Base-by-base conservation (phyloP, 163 green algal species). In the Coccomyxa subellipsoidea region DNA sequence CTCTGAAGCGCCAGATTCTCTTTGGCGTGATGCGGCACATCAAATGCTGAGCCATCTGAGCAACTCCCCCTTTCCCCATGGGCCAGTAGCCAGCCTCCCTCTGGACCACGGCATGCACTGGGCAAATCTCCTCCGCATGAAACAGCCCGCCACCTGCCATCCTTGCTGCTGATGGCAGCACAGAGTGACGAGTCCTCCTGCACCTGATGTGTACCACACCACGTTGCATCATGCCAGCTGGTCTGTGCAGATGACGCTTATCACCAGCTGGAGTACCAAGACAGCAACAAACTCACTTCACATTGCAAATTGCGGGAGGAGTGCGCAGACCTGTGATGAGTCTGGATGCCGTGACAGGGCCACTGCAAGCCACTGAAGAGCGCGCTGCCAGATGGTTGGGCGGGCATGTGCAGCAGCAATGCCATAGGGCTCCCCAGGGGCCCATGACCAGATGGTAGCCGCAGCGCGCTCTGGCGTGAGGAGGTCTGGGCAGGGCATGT, bases 401-500 rank as follows among this genome's bases (percentile, higher is more conserved):
- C 1, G 4, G 15, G 47, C 47, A 59, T 12, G 47, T 23, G 47
- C 15, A 27, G 47, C 47, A 59, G 47, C 15, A 70, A 37, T 76
- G 54, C 39, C 37, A 29, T 72, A 84, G 54, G 90, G 90, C 35
- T 93, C 83, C 7, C 81, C 83, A 0, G 84, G 80, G 4, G 89
- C 90, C 90, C 90, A 93, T 18, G 80, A 88, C 90, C 90, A 93
- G 34, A 93, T 87, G 47, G 82, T 78, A 32, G 85, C 75, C 18
- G 86, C 89, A 10, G 85, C 86, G 1, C 84, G 71, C 7, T 35
- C 47, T 31, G 90, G 90, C 7, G 88, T 93, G 2, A 94, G 72
- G 37, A 83, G 66, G 84, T 94, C 91, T 1, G 90, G 90, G 9
- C 83, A 85, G 25, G 91, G 89, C 69, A 90, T 83, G 81, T 92